Conservation (phyloP, 768 basidiomycete species). For the Pholiota microspora region DNA sequence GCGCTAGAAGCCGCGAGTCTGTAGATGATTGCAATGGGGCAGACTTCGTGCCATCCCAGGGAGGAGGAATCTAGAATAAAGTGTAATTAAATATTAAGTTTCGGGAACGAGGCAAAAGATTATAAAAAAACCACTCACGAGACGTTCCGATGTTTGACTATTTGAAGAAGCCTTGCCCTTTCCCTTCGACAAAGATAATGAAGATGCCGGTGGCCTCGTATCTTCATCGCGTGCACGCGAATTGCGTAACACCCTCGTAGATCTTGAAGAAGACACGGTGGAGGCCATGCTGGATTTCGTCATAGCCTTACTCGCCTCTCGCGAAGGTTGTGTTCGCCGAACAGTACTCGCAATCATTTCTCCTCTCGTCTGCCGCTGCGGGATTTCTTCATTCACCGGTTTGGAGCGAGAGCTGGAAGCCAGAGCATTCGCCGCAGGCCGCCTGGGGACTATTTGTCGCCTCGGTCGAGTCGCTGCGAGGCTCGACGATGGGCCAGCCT, state of each 20-base stretch:
- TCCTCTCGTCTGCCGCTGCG: slow-evolving; percentile 4
- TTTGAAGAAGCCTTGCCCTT: slow-evolving; percentile 8
- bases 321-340: not conserved
- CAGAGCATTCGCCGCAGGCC: not conserved
- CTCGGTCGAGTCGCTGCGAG: not conserved
- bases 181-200: slow-evolving; percentile 6
- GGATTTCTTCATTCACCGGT: slow-evolving; percentile 8
- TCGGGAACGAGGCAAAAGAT: slow-evolving; percentile 3
- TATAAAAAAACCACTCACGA: slow-evolving; percentile 8
- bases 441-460: not conserved
- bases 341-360: not conserved
- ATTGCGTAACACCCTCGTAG: slow-evolving; percentile 3
- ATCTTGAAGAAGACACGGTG: slow-evolving; percentile 7
- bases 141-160: slow-evolving; percentile 5
- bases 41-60: slow-evolving; percentile 40
- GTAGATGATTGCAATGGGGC: slow-evolving; percentile 48
- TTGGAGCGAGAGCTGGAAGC: slow-evolving; percentile 2
- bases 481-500: not conserved
- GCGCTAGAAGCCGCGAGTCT: slow-evolving; percentile 47
- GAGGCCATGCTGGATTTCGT: slow-evolving; percentile 9
- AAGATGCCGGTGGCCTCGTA: slow-evolving; percentile 11
- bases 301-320: not conserved
- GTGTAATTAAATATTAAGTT: not conserved
- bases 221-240: slow-evolving; percentile 4
- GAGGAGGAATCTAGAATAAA: slow-evolving; percentile 13